Evolutionary conservation across 225 moss, liverwort and hornwort species (phyloP), one percentile per base, ranked within the genome.

Genomic region (Thuidium tamariscinum): DNA sequence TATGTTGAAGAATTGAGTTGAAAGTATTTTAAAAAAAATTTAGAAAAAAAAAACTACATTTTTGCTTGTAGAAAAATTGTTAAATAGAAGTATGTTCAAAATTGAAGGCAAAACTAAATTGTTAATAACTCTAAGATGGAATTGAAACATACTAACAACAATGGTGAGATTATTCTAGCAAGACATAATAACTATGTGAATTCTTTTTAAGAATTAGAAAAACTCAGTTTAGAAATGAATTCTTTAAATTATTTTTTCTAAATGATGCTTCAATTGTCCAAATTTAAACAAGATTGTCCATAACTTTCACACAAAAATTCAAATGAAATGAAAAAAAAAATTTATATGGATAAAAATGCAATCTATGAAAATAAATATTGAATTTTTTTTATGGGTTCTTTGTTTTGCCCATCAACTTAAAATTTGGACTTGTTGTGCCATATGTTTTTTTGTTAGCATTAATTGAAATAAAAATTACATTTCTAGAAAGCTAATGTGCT

Each of bases 401-500:
- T 66, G 12, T 37, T 67, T 0, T 22, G 0, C 23, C 7, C 0
- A 1, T 0, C 21, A 0, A 23, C 37, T 7, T 39, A 7, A 68
- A 67, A 23, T 13, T 4, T 13, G 4, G 7, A 0, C 14, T 21
- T 41, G 25, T 4, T 69, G 22, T 14, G 23, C 7, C 2, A 39
- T 39, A 67, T 22, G 0, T 12, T 66, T n/a, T n/a, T n/a, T n/a
- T n/a, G n/a, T n/a, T n/a, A n/a, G n/a, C 11, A 66, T 0, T 0
- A 0, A 68, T 25, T 68, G 25, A 25, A 68, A 23, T 13, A 25
- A 14, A 68, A 22, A 13, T 13, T 34, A n/a, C 7, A 66, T 13
- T 67, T 10, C 4, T 8, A 37, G 0, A 22, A 67, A 67, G 2
- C 4, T 37, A 7, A 22, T 37, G 7, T 36, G 0, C 37, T 7